Conservation (phyloP, 345 rosid species). For the Gynandropsis gynandra region DNA sequence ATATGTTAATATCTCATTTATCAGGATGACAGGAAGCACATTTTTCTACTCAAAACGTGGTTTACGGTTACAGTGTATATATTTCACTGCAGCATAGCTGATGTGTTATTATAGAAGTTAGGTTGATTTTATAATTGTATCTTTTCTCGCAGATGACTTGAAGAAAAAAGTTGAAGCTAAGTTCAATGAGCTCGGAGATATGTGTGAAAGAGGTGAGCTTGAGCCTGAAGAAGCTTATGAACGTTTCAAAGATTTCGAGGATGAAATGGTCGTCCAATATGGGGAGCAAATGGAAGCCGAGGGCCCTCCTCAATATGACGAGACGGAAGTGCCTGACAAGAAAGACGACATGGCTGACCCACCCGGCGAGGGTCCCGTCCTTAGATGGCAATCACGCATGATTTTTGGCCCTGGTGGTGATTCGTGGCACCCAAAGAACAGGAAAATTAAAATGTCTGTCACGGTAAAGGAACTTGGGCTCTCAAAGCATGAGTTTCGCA, state of each 20-base stretch:
- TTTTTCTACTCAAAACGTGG: too few relatives aligned
- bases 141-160: constrained; percentile 54
- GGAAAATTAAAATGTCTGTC: constrained; percentile 82
- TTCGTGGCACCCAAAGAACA: constrained; percentile 98
- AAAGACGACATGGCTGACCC: constrained; percentile 63
- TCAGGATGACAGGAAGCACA: too few relatives aligned
- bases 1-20: too few relatives aligned
- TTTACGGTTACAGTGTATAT: too few relatives aligned
- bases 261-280: constrained; percentile 72
- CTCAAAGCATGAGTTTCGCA: constrained; percentile 66
- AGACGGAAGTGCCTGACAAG: constrained; percentile 38
- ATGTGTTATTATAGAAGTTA: constrained; percentile 4
- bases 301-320: constrained; percentile 54
- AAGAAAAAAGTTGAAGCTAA: constrained; percentile 72
- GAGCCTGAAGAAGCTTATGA: constrained; percentile 79
- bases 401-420: constrained; percentile 96
- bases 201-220: constrained; percentile 76
- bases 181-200: constrained; percentile 75
- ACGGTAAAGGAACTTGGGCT: constrained; percentile 95
- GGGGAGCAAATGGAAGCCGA: constrained; percentile 55
- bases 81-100: neutral
- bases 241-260: constrained; percentile 75
- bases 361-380: constrained; percentile 86
- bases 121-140: constrained; percentile 12
- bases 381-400: constrained; percentile 78